phyloP scores from a whole-genome alignment of 768 basidiomycete genomes.

The Boletus sensibilis region DNA sequence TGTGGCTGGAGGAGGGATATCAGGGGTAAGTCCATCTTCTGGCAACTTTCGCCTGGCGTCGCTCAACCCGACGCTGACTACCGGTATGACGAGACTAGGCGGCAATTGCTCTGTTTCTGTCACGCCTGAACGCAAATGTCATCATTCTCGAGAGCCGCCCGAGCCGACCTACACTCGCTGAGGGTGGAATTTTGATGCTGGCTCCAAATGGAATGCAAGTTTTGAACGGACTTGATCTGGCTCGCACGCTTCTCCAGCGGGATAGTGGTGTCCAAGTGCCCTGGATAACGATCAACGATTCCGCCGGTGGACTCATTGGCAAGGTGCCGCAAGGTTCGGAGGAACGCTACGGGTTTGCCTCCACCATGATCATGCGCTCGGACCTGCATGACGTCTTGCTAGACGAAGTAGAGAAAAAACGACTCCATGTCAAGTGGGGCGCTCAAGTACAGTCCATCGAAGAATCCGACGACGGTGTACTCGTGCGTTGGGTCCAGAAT shows the following conservation, averaged over 20 bases:
- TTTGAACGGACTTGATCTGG: conserved; percentile 27
- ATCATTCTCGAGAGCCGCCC: conserved; percentile 26
- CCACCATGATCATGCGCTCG: conserved; percentile 27
- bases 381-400: conserved; percentile 34
- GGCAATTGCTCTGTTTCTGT: conserved; percentile 27
- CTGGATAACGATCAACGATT: conserved; percentile 23
- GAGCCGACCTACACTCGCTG: conserved; percentile 14
- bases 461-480: conserved; percentile 24
- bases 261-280: conserved; percentile 20
- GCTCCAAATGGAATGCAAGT: conserved; percentile 31
- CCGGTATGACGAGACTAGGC: conserved; percentile 7
- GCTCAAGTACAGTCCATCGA: conserved; percentile 25
- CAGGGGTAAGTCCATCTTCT: conserved; percentile 23
- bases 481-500: conserved; percentile 27
- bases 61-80: neutral
- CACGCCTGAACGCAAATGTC: conserved; percentile 16
- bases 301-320: conserved; percentile 22
- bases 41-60: neutral
- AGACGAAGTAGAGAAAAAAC: conserved; percentile 24
- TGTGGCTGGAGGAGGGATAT: conserved; percentile 29
- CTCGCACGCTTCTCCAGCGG: conserved; percentile 22
- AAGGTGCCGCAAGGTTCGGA: conserved; percentile 27
- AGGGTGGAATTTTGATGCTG: conserved; percentile 30
- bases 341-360: conserved; percentile 29
- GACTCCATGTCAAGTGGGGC: conserved; percentile 23